Base-by-base conservation (phyloP, 805 yeast species). In the Pichia deserticola region DNA sequence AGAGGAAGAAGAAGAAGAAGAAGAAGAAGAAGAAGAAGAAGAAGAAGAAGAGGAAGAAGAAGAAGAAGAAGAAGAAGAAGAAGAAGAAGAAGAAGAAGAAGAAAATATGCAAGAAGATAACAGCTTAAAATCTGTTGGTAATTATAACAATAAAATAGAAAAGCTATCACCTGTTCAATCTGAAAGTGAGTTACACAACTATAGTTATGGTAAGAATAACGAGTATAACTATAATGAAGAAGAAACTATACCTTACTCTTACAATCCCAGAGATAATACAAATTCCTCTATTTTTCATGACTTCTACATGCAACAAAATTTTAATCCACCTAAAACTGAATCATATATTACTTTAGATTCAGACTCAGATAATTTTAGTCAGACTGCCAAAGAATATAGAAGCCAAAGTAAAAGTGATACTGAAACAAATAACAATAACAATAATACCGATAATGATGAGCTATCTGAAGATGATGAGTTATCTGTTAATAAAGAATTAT, bases 401-500 rank as follows among this genome's bases (percentile, higher is more conserved):
- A 20, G 20, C 20, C 48, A 45, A 20, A 40, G 47, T 27, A 43
- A 25, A 15, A 42, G 35, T 15, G 56, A 52, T 11, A 51, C 52
- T 10, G 52, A 47, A 28, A 51, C 25, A 7, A 48, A 41, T 8
- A 50, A 50, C 27, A 55, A 48, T 40, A 7, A 12, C 6, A 25
- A 38, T 15, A 48, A 36, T 11, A 34, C 13, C 5, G 28, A 33
- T 15, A 3, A 15, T 11, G n/a, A 9, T 36, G 37, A 36, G 8
- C 12, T 20, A 27, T n/a, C n/a, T 42, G 38, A 2, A 33, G 8
- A 25, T 12, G 28, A n/a, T 8, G 44, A 46, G 3, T 12, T 9
- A 45, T 30, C n/a, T 3, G 53, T 48, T 29, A 53, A 50, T 15
- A 39, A 40, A 36, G 55, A 49, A 12, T 50, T 44, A 30, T 51